These are phyloP conservation scores for Ceratobasidium sp. DNA, from an alignment of 1,284 basidiomycete species.

Conservation along the genomic window DNA sequence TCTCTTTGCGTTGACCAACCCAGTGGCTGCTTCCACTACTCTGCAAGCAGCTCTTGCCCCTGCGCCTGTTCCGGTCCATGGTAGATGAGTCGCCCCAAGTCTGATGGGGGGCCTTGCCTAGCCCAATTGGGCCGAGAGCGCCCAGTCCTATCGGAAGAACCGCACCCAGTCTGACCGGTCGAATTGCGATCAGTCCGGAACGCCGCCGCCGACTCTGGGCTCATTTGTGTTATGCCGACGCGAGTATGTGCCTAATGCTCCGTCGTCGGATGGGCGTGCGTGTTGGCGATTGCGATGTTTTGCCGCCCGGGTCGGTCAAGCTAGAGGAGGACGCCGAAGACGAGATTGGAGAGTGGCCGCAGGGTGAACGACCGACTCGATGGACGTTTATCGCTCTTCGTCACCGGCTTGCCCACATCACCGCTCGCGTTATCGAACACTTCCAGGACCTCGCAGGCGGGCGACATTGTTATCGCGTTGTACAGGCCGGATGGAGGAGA, in stretches of 20 bases:
- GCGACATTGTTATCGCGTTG: slow-evolving; percentile 27
- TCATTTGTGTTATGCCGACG: slow-evolving; percentile 22
- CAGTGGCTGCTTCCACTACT: not conserved
- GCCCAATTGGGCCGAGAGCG: too few relatives aligned
- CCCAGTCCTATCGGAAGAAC: too few relatives aligned
- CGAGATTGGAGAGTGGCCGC: not conserved
- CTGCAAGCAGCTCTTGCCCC: slow-evolving; percentile 14
- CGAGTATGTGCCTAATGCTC: slow-evolving; percentile 36
- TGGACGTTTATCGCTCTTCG: slow-evolving; percentile 30
- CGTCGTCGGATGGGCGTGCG: slow-evolving; percentile 28
- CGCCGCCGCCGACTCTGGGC: not conserved
- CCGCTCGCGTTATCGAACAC: slow-evolving; percentile 21
- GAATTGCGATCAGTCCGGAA: too few relatives aligned
- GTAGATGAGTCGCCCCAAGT: not conserved
- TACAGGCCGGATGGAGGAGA: slow-evolving; percentile 26
- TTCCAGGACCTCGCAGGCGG: slow-evolving; percentile 35
- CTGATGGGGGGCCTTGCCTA: too few relatives aligned
- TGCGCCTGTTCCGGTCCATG: slow-evolving; percentile 4
- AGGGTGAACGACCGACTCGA: not conserved
- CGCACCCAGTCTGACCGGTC: too few relatives aligned
- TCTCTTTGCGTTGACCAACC: slow-evolving; percentile 9
- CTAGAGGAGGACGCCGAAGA: slow-evolving; percentile 21
- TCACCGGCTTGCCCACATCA: slow-evolving; percentile 21
- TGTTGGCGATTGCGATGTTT: slow-evolving; percentile 25
- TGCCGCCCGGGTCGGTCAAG: not conserved